Evolutionary conservation across 805 yeast species (phyloP).

Genomic region (Kazachstania bromeliacearum): DNA sequence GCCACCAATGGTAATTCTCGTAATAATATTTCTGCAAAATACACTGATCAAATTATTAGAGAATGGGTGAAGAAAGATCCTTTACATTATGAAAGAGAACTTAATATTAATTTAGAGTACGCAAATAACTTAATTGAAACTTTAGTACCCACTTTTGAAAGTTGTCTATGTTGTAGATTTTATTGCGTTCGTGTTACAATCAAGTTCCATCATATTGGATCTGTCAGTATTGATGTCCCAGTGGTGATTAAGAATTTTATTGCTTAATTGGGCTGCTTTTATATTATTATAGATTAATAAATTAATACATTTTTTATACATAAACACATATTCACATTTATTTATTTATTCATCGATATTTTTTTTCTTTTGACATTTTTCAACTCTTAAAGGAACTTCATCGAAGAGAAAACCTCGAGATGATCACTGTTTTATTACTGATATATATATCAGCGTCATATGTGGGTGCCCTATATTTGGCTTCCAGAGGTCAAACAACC

Average conservation of each 20-base stretch:
- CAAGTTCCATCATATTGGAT: constrained; percentile 20
- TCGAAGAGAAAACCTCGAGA: too few relatives aligned
- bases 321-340: too few relatives aligned
- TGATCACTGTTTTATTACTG: constrained; percentile 4
- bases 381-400: too few relatives aligned
- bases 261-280: background rate
- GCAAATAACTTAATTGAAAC: constrained; percentile 31
- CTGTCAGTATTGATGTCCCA: constrained; percentile 10
- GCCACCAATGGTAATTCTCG: background rate
- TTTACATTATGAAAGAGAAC: constrained; percentile 22
- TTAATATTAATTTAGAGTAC: constrained; percentile 18
- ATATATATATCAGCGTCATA: constrained; percentile 23
- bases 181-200: constrained; percentile 37
- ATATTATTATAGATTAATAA: too few relatives aligned
- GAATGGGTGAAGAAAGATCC: constrained; percentile 27
- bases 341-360: too few relatives aligned
- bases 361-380: too few relatives aligned
- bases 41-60: constrained; percentile 13
- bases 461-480: constrained; percentile 19
- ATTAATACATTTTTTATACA: too few relatives aligned
- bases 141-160: constrained; percentile 39
- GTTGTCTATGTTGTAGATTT: constrained; percentile 38
- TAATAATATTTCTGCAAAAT: constrained; percentile 10
- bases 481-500: constrained; percentile 14
- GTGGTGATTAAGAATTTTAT: constrained; percentile 8